Percentiles rank a stretch among this genome's conserved stretches.
Conservation (phyloP, 495 filamentous ascomycete species). For the Emericellopsis terricola region DNA sequence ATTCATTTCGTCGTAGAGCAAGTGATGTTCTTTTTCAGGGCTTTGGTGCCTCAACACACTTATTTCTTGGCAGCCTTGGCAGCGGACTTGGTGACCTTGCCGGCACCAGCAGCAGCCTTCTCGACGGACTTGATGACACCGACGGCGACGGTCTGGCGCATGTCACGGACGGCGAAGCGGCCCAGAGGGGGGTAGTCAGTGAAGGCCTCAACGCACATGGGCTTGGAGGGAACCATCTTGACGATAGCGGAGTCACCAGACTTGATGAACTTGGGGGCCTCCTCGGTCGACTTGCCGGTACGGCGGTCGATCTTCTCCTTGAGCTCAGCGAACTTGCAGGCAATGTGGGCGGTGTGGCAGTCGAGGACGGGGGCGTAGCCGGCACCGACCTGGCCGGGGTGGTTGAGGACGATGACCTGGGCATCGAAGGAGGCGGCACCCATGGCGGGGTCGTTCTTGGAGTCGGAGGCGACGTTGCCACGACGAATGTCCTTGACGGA, state of each 20-base stretch:
- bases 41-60: constrained; percentile 7
- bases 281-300: constrained; percentile 95
- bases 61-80: constrained; percentile 49
- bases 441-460: constrained; percentile 95
- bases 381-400: constrained; percentile 97
- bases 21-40: too few species aligned
- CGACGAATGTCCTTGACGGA: constrained; percentile 99
- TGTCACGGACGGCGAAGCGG: constrained; percentile 94
- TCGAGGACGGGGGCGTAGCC: constrained; percentile 97
- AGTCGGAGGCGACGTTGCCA: constrained; percentile 99
- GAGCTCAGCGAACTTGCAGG: constrained; percentile 99
- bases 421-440: constrained; percentile 89
- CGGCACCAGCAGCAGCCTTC: constrained; percentile 20
- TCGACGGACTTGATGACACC: constrained; percentile 70
- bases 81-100: constrained; percentile 52
- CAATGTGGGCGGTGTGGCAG: constrained; percentile 99
- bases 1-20: constrained; percentile 2
- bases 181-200: constrained; percentile 97
- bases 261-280: constrained; percentile 96
- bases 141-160: constrained; percentile 88
- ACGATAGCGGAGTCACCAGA: constrained; percentile 99
- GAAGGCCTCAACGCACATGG: constrained; percentile 99
- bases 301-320: constrained; percentile 99
- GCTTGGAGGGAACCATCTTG: constrained; percentile 99
- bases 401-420: constrained; percentile 99